Evolutionary conservation across 176 grass and related monocot species (phyloP).

Genomic region (Raddia guianensis): DNA sequence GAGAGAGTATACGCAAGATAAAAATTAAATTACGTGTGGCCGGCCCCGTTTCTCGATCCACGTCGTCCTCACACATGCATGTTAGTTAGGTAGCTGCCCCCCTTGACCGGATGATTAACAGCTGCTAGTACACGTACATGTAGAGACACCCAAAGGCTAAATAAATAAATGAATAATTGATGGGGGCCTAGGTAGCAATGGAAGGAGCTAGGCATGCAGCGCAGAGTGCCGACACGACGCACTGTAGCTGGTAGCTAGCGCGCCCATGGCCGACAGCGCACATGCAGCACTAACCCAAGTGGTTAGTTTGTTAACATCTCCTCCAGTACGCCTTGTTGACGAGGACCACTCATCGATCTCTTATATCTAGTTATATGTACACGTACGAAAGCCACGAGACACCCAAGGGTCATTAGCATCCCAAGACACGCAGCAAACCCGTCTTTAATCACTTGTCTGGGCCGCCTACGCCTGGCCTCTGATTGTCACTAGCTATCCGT

Average conservation of each 20-base stretch:
- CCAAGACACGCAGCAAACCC: not conserved
- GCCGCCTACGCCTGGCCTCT: too few relatives aligned
- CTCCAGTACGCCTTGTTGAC: not conserved
- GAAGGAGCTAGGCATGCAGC: not conserved
- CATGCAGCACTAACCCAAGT: conserved; percentile 20
- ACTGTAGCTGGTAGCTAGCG: not conserved
- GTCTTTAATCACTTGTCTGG: conserved; percentile 4
- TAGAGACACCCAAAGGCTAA: not conserved
- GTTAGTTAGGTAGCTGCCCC: not conserved
- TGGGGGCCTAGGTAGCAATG: not conserved
- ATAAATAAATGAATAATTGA: not conserved
- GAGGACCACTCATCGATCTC: not conserved
- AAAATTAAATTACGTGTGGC: not conserved
- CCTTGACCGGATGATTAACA: not conserved
- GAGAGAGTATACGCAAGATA: not conserved
- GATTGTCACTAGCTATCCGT: not conserved
- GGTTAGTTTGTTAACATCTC: conserved; percentile 31
- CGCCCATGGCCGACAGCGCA: conserved; percentile 27
- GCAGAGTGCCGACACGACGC: too few relatives aligned
- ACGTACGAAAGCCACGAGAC: not conserved
- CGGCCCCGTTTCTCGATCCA: not conserved
- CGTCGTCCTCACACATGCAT: not conserved
- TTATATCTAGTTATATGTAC: too few relatives aligned
- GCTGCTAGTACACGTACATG: too few relatives aligned
- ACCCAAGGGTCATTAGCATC: not conserved